These are phyloP conservation scores for Beta vulgaris DNA, from an alignment of 148 eudicot species.

Conservation along the genomic window DNA sequence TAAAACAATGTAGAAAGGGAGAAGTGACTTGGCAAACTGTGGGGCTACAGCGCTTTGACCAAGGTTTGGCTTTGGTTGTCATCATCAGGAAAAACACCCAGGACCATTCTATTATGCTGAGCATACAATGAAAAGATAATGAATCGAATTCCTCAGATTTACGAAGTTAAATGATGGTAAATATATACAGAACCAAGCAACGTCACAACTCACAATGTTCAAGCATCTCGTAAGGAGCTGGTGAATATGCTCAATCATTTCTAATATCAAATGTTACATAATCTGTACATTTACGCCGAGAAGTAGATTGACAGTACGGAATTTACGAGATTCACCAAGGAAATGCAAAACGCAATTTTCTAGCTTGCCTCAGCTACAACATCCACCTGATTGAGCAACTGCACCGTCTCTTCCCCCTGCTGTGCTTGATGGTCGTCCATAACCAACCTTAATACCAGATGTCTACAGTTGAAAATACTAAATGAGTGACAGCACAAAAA, in stretches of 20 bases:
- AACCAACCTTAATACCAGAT: slow-evolving; percentile 66
- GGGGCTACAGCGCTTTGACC: no score
- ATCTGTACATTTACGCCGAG: not conserved
- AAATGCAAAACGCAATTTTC: not conserved
- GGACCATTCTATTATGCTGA: no score
- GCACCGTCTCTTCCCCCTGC: slow-evolving; percentile 58
- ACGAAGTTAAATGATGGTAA: no score
- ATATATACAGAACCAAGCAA: no score
- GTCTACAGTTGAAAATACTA: slow-evolving; percentile 39
- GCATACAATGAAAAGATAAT: no score
- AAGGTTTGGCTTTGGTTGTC: no score
- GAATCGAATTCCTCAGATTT: no score
- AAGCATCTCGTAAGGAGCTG: not conserved
- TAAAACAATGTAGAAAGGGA: no score
- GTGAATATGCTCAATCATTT: not conserved
- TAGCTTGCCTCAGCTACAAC: slow-evolving; percentile 47
- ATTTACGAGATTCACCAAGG: not conserved
- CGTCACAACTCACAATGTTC: no score
- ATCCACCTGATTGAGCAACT: slow-evolving; percentile 56
- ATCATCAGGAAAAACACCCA: no score
- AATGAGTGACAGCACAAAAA: not conserved
- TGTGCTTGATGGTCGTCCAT: slow-evolving; percentile 48
- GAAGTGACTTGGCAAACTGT: no score
- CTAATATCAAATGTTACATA: not conserved
- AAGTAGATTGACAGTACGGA: no score